Base-by-base conservation (phyloP, 2,329 filamentous ascomycete genomes). In the Dactylellina sp. region DNA sequence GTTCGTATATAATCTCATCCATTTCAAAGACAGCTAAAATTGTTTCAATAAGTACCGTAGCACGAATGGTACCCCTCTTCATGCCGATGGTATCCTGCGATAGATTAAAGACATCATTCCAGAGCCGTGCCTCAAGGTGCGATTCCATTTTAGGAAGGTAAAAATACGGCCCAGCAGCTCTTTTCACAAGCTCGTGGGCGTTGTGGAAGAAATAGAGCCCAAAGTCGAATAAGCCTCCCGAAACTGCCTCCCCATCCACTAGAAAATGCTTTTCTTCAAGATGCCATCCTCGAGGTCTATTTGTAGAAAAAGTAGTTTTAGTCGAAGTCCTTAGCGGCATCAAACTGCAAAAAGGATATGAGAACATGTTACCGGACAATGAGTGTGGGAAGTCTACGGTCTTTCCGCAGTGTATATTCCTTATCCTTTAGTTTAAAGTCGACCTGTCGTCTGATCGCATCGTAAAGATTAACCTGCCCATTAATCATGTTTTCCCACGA, bases 401-500 rank as follows among this genome's bases (percentile, higher is more conserved):
- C 94, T 72, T 91, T 97, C 76, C 94, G 91, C 75, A 99, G 90
- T 86, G 97, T 97, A 85, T 99, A 99, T 80, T 96, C 93, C 84
- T 98, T 99, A 79, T 88, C 85, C 76, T 93, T 93, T 80, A 93
- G 90, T 86, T 95, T 96, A 86, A 98, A 98, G 84, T 98, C 94
- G 79, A 98, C 89, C 83, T 97, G 91, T 78, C 88, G 89, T 80
- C 95, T 91, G 81, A 96, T 93, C 78, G 93, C 95, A 80, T 98
- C 95, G 85, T 97, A 96, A 68, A 99, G 87, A 85, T 98, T 99
- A 78, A 97, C 89, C 83, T 99, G 95, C 76, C 95, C 95, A 78
- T 95, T 96, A 85, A 98, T 90, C 93, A 98, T 98, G 85, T 98
- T 98, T 78, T 97, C 93, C 95, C 95, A 99, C 46, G 95, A 97